A percentile compares a stretch with the other conserved stretches of the same genome.
Conservation (phyloP, 1,284 basidiomycete species). For the Trametes polyzona region DNA sequence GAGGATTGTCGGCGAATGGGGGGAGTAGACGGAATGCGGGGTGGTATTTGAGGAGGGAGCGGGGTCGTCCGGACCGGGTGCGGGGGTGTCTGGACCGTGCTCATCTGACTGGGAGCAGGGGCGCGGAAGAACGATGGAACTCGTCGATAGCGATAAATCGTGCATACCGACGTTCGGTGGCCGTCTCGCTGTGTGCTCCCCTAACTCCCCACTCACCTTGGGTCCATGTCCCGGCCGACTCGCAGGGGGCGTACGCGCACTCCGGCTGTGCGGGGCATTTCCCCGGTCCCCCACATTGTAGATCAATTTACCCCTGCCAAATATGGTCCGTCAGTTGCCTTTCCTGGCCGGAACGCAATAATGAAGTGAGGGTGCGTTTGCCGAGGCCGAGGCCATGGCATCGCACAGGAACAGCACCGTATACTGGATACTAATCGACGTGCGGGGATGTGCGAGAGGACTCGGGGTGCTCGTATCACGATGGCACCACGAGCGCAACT, state of each 20-base stretch:
- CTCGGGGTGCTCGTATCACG: neutral
- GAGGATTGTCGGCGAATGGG: constrained; percentile 12
- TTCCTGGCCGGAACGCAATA: neutral
- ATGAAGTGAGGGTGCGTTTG: neutral
- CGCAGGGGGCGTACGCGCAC: neutral
- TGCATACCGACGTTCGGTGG: neutral
- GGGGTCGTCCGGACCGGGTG: constrained; percentile 27
- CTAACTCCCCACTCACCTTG: neutral
- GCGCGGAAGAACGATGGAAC: constrained; percentile 13
- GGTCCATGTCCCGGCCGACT: neutral
- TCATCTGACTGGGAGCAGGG: constrained; percentile 22
- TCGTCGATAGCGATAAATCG: constrained; percentile 14
- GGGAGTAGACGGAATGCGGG: neutral
- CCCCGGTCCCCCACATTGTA: neutral
- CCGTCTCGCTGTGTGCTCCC: neutral
- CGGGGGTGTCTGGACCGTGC: constrained; percentile 17
- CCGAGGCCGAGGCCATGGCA: neutral
- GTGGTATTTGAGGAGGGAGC: constrained; percentile 23
- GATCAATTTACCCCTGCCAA: constrained; percentile 1
- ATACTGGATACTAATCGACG: neutral
- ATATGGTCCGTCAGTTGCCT: constrained; percentile 13
- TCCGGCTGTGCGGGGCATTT: neutral
- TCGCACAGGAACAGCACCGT: too few relatives aligned
- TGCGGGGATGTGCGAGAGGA: neutral
- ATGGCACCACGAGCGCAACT: neutral